Evolutionary conservation across 2,329 filamentous ascomycete genomes (phyloP).

Genomic region (Fusarium tjaetaba): DNA sequence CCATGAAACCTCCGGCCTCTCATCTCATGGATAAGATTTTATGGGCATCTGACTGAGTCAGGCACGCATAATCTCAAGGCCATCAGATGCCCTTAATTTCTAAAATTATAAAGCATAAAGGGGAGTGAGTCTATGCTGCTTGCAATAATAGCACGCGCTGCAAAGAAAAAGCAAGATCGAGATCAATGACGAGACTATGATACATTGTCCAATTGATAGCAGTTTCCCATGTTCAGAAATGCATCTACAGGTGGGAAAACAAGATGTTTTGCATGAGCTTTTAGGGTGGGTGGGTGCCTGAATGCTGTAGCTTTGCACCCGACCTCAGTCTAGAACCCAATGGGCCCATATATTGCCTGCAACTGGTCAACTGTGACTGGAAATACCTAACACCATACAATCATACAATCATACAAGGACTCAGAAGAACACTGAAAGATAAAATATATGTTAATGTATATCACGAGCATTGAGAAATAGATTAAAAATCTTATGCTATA

Average conservation of each 20-base stretch:
- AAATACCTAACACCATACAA: neutral
- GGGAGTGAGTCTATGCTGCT: no score
- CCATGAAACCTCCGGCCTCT: conserved; percentile 1
- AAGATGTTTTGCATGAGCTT: neutral
- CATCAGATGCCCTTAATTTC: neutral
- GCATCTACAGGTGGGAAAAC: neutral
- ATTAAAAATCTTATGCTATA: neutral
- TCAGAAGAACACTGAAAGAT: neutral
- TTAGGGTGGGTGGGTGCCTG: neutral
- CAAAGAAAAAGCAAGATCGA: neutral
- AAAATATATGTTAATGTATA: neutral
- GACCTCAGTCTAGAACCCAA: neutral
- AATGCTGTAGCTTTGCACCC: neutral
- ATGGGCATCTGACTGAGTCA: conserved; percentile 3
- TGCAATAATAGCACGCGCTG: neutral
- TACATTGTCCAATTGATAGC: neutral
- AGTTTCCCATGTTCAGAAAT: neutral
- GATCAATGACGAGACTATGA: neutral
- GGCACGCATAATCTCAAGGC: neutral
- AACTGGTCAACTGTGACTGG: neutral
- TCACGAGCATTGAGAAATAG: no score
- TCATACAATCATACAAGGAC: no score
- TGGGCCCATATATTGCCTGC: neutral
- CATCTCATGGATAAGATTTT: neutral
- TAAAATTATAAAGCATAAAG: neutral